A percentile compares a stretch with the other conserved stretches of the same genome.
Evolutionary conservation across 140 eudicot species (phyloP).

Genomic region (Flaveria floridana): DNA sequence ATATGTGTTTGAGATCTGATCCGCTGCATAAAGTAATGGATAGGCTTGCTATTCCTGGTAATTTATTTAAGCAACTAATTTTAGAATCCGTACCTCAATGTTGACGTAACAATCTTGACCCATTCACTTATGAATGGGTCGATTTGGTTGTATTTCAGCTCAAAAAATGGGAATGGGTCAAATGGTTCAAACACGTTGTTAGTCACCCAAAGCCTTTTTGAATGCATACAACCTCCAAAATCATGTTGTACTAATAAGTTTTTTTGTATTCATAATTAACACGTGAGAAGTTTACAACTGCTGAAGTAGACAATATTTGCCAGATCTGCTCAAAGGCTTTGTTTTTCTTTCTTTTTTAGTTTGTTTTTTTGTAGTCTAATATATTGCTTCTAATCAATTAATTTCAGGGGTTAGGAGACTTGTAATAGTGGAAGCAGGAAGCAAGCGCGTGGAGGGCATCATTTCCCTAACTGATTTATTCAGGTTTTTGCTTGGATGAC

Average conservation of each 20-base stretch:
- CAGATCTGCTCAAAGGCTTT: not conserved
- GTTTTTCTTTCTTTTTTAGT: not conserved
- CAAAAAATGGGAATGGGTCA: constrained; percentile 7
- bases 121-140: not conserved
- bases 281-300: not conserved
- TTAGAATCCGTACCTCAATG: not conserved
- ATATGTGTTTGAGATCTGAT: constrained; percentile 81
- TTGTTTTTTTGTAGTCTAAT: not conserved
- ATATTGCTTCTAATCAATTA: not conserved
- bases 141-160: not conserved
- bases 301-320: not conserved
- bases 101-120: not conserved
- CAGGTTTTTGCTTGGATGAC: constrained; percentile 65
- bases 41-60: constrained; percentile 74
- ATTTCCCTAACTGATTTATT: constrained; percentile 67
- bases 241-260: not conserved
- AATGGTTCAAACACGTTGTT: not conserved
- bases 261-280: not conserved
- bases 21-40: constrained; percentile 82
- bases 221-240: constrained; percentile 1
- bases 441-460: constrained; percentile 85
- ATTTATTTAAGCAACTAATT: constrained; percentile 6
- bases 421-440: constrained; percentile 83
- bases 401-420: constrained; percentile 74
- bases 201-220: not conserved